Conservation (phyloP, 2,329 filamentous ascomycete species). For the Emericellopsis atlantica region DNA sequence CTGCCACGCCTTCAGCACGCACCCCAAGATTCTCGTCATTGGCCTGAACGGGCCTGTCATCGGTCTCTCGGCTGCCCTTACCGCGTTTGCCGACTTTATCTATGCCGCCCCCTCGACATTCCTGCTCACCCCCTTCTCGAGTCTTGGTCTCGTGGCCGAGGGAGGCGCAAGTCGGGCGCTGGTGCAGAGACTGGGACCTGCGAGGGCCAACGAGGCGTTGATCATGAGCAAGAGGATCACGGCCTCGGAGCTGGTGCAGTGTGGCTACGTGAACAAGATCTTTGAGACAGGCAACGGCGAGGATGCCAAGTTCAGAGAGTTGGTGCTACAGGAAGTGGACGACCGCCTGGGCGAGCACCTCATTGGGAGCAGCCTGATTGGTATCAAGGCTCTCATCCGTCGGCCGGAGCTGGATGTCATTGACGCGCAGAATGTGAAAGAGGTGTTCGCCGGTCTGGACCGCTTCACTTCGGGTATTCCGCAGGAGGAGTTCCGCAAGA, state of each 20-base stretch:
- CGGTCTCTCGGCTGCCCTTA: slow-evolving; percentile 74
- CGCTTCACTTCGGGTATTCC: slow-evolving; percentile 70
- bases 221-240: slow-evolving; percentile 76
- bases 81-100: slow-evolving; percentile 82
- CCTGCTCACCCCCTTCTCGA: slow-evolving; percentile 83
- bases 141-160: slow-evolving; percentile 80
- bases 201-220: slow-evolving; percentile 81
- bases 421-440: slow-evolving; percentile 66
- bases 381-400: slow-evolving; percentile 76
- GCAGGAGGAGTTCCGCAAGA: slow-evolving; percentile 76
- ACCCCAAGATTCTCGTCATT: slow-evolving; percentile 85
- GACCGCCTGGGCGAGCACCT: slow-evolving; percentile 71
- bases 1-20: slow-evolving; percentile 80
- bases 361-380: slow-evolving; percentile 63
- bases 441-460: slow-evolving; percentile 78
- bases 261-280: slow-evolving; percentile 79
- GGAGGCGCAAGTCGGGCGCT: slow-evolving; percentile 71
- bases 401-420: slow-evolving; percentile 58
- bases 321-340: slow-evolving; percentile 70
- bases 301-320: slow-evolving; percentile 52
- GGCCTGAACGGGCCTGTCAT: slow-evolving; percentile 88
- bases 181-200: slow-evolving; percentile 65
- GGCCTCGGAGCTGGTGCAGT: slow-evolving; percentile 57
- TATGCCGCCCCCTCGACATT: slow-evolving; percentile 75
- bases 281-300: slow-evolving; percentile 51